A percentile compares a stretch with the other conserved stretches of the same genome.
Evolutionary conservation across 306 rosid species (phyloP).

Genomic region (Hippophae gyantsensis): DNA sequence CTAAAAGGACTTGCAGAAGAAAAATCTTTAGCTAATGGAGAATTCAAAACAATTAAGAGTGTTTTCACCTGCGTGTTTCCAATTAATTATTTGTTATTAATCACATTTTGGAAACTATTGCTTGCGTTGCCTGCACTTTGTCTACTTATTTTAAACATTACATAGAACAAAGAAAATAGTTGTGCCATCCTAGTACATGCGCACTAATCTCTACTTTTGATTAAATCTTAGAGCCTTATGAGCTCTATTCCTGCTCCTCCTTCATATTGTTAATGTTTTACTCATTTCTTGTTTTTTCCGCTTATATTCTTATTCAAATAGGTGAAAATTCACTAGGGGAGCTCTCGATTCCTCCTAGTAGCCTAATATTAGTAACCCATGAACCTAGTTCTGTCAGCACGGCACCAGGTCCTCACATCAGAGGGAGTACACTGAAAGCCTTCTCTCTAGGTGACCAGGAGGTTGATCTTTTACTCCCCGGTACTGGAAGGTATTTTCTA

Average conservation of each 20-base stretch:
- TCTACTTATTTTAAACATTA: too few relatives aligned
- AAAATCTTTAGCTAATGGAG: too few relatives aligned
- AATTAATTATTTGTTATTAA: too few relatives aligned
- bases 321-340: slow-evolving; percentile 45
- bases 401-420: slow-evolving; percentile 85
- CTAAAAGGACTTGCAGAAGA: too few relatives aligned
- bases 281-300: neutral
- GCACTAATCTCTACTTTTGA: too few relatives aligned
- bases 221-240: neutral
- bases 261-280: neutral
- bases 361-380: slow-evolving; percentile 66
- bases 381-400: slow-evolving; percentile 67
- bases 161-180: too few relatives aligned
- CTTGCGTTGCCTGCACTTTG: too few relatives aligned
- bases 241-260: neutral
- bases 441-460: slow-evolving; percentile 81
- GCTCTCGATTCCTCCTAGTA: slow-evolving; percentile 47
- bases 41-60: too few relatives aligned
- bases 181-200: too few relatives aligned
- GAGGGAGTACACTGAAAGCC: slow-evolving; percentile 77
- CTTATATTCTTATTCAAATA: slow-evolving; percentile 22
- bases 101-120: too few relatives aligned
- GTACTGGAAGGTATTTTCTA: slow-evolving; percentile 70
- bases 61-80: too few relatives aligned
- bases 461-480: slow-evolving; percentile 86